Conservation (phyloP, 306 rosid genomes). For the Fragaria nilgerrensis region DNA sequence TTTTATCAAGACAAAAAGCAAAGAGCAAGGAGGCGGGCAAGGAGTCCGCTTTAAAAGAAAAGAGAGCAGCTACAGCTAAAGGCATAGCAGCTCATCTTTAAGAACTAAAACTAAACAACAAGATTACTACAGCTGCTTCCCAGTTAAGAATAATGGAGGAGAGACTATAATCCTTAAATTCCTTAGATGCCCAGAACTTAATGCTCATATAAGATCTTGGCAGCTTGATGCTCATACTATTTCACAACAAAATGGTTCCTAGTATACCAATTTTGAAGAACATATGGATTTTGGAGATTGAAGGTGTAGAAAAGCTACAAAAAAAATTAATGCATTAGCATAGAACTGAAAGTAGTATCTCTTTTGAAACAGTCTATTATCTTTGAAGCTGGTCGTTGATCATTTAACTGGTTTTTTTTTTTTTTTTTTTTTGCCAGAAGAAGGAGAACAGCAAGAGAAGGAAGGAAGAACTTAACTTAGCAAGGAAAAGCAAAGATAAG, state of each 20-base stretch:
- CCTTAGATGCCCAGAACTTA: too few relatives aligned
- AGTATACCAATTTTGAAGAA: background rate
- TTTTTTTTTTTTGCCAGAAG: slow-evolving; percentile 49
- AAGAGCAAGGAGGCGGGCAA: too few relatives aligned
- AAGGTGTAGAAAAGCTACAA: background rate
- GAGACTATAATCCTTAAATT: too few relatives aligned
- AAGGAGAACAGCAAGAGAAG: slow-evolving; percentile 96
- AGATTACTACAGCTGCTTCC: too few relatives aligned
- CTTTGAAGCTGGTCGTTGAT: background rate
- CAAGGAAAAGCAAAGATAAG: slow-evolving; percentile 83
- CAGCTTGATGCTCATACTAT: background rate
- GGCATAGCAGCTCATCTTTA: too few relatives aligned
- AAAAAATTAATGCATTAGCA: background rate
- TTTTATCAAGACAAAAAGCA: too few relatives aligned
- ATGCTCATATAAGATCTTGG: background rate
- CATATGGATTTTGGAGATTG: background rate
- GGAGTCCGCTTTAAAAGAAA: too few relatives aligned
- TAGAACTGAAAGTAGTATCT: background rate
- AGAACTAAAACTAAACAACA: too few relatives aligned
- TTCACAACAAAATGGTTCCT: background rate
- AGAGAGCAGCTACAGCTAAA: too few relatives aligned
- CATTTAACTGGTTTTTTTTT: background rate
- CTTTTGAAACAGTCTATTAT: slow-evolving; percentile 9
- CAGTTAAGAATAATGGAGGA: too few relatives aligned
- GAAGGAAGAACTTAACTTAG: slow-evolving; percentile 79